Evolutionary conservation across 2,329 filamentous ascomycete species (phyloP).

Genomic region (Colletotrichum sp.): DNA sequence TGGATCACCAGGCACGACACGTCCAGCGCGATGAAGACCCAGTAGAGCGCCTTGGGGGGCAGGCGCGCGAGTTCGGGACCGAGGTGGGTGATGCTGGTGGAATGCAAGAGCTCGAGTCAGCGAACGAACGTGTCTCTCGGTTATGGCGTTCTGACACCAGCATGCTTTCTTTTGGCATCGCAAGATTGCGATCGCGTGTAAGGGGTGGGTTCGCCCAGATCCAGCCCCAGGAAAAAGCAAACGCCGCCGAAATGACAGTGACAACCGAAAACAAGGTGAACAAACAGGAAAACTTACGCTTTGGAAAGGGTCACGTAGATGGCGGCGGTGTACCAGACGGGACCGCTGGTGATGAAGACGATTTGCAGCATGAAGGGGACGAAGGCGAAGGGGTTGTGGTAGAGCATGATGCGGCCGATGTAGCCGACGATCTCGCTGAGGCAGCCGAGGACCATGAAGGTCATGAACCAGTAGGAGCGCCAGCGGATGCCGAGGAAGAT

Average conservation of each 20-base stretch:
- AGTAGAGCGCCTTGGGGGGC: slow-evolving; percentile 44
- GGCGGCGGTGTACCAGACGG: slow-evolving; percentile 60
- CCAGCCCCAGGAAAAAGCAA: neutral
- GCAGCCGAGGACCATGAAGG: slow-evolving; percentile 61
- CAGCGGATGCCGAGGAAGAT: slow-evolving; percentile 48
- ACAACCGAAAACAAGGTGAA: neutral
- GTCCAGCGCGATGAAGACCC: slow-evolving; percentile 57
- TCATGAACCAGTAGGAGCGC: slow-evolving; percentile 53
- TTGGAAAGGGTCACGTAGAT: slow-evolving; percentile 68
- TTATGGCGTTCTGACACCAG: neutral
- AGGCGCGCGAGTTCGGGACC: slow-evolving; percentile 43
- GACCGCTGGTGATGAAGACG: slow-evolving; percentile 58
- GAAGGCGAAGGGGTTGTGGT: slow-evolving; percentile 63
- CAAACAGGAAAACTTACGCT: slow-evolving; percentile 28
- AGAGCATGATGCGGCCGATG: slow-evolving; percentile 60
- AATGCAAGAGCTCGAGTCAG: neutral
- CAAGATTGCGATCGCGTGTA: neutral
- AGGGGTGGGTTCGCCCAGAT: neutral
- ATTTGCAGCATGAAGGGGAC: slow-evolving; percentile 71
- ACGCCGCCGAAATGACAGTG: neutral
- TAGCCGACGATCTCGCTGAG: slow-evolving; percentile 67
- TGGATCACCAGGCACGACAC: slow-evolving; percentile 60
- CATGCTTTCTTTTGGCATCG: neutral
- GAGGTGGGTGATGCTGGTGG: slow-evolving; percentile 41
- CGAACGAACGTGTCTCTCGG: neutral